Percentiles rank a stretch among this genome's conserved stretches.
Conservation (phyloP, 1,139 yeast species). For the Wickerhamomyces sp. region DNA sequence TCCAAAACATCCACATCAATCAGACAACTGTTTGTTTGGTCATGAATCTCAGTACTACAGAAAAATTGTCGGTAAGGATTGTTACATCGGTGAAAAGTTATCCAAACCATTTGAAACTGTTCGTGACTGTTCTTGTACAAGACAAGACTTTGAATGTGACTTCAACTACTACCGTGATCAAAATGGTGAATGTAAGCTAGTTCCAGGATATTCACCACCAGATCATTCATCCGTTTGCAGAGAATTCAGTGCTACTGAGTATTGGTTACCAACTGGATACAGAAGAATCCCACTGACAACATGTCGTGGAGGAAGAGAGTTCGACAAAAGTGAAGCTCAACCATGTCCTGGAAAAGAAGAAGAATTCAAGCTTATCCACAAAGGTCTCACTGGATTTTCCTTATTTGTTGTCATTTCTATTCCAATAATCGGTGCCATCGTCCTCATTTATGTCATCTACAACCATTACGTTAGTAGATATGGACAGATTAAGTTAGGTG, state of each 20-base stretch:
- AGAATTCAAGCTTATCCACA: slow-evolving; percentile 58
- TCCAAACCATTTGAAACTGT: slow-evolving; percentile 52
- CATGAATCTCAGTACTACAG: slow-evolving; percentile 77
- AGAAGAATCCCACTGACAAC: slow-evolving; percentile 69
- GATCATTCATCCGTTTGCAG: slow-evolving; percentile 66
- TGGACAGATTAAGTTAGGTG: slow-evolving; percentile 84
- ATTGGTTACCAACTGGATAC: slow-evolving; percentile 77
- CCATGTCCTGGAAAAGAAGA: slow-evolving; percentile 85
- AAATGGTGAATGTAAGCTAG: slow-evolving; percentile 84
- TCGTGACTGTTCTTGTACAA: slow-evolving; percentile 76
- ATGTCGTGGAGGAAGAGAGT: slow-evolving; percentile 63
- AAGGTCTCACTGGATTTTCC: slow-evolving; percentile 32
- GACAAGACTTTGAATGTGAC: slow-evolving; percentile 93
- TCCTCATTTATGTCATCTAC: slow-evolving; percentile 65
- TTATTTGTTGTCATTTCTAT: slow-evolving; percentile 26
- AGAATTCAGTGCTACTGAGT: slow-evolving; percentile 54
- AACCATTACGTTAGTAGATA: slow-evolving; percentile 74
- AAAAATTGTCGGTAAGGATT: slow-evolving; percentile 59
- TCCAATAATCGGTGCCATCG: slow-evolving; percentile 54
- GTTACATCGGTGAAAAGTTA: slow-evolving; percentile 78
- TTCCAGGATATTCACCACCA: slow-evolving; percentile 64
- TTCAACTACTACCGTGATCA: slow-evolving; percentile 65
- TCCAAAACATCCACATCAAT: slow-evolving; percentile 41
- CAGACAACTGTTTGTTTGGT: slow-evolving; percentile 78
- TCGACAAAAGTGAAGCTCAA: slow-evolving; percentile 57